These are phyloP conservation scores for Vigna reflexopilosa DNA, from an alignment of 306 rosid genomes.

Conservation along the genomic window DNA sequence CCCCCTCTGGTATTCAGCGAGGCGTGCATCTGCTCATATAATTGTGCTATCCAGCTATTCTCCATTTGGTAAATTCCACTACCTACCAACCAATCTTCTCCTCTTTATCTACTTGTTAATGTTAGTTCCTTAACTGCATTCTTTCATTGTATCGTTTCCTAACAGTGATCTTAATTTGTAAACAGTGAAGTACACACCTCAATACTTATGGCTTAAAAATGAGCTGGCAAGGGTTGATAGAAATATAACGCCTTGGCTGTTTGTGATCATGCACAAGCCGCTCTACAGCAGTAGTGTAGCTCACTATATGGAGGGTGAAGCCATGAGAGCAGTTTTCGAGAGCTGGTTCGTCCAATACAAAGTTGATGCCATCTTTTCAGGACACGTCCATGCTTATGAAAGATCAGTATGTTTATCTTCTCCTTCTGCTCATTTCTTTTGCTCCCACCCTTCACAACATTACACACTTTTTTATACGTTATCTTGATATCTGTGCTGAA, in stretches of 20 bases:
- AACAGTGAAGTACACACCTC: conserved; percentile 95
- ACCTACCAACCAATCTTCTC: conserved; percentile 41
- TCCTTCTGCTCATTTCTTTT: conserved; percentile 9
- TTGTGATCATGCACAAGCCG: conserved; percentile 89
- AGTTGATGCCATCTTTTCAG: conserved; percentile 91
- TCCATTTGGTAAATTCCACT: conserved; percentile 74
- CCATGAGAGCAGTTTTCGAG: conserved; percentile 83
- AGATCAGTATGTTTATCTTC: conserved; percentile 75
- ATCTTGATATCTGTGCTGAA: conserved; percentile 30
- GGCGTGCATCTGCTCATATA: conserved; percentile 96
- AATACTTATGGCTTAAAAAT: conserved; percentile 69
- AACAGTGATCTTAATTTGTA: conserved; percentile 25
- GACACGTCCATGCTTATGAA: conserved; percentile 99
- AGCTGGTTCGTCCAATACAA: conserved; percentile 79
- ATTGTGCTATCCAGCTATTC: conserved; percentile 92
- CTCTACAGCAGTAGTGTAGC: conserved; percentile 79
- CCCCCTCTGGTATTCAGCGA: conserved; percentile 94
- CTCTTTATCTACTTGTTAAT: background rate
- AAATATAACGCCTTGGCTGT: conserved; percentile 92
- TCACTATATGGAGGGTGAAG: conserved; percentile 96
- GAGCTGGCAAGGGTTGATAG: conserved; percentile 83
- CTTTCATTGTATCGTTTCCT: background rate
- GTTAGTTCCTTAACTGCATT: background rate
- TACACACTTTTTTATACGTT: background rate
- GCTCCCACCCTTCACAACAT: background rate